phyloP scores from a whole-genome alignment of 2,329 filamentous ascomycete species.

The Scolecobasidium constrictum region DNA sequence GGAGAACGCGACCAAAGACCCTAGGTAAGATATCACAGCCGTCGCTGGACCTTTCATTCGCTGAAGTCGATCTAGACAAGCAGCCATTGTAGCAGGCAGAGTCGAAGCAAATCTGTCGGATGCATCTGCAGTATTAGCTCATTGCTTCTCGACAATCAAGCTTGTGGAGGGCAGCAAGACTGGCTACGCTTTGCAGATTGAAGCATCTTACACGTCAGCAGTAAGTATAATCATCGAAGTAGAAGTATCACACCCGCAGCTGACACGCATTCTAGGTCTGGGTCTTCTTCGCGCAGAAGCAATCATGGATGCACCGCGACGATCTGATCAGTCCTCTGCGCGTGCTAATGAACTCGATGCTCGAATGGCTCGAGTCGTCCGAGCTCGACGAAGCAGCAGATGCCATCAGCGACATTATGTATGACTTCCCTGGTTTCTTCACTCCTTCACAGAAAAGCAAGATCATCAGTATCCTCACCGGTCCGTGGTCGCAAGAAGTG shows the following conservation, averaged over 20 bases:
- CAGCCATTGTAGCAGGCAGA: neutral
- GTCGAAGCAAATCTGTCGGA: conserved; percentile 6
- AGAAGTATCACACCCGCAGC: neutral
- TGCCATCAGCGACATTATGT: conserved; percentile 53
- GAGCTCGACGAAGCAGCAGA: conserved; percentile 46
- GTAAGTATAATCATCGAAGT: conserved; percentile 20
- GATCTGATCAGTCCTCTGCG: conserved; percentile 49
- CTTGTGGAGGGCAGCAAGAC: neutral
- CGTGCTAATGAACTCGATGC: conserved; percentile 46
- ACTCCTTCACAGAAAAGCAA: conserved; percentile 45
- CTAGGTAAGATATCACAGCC: conserved; percentile 1
- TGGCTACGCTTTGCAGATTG: conserved; percentile 2
- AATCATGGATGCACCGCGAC: conserved; percentile 41
- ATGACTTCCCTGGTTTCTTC: conserved; percentile 54
- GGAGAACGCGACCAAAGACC: conserved; percentile 1
- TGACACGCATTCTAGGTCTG: conserved; percentile 44
- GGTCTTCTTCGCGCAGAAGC: conserved; percentile 61
- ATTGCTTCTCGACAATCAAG: conserved; percentile 1
- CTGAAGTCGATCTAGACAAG: neutral
- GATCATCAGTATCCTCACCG: conserved; percentile 49
- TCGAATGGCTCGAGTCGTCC: conserved; percentile 46
- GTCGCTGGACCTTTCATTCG: neutral
- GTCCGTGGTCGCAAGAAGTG: conserved; percentile 47
- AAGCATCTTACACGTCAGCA: conserved; percentile 14
- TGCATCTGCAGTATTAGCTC: neutral